Evolutionary conservation across 164 flowering plant species (phyloP), one percentile per base, ranked within the genome.

Genomic region (Kingdonia uniflora): DNA sequence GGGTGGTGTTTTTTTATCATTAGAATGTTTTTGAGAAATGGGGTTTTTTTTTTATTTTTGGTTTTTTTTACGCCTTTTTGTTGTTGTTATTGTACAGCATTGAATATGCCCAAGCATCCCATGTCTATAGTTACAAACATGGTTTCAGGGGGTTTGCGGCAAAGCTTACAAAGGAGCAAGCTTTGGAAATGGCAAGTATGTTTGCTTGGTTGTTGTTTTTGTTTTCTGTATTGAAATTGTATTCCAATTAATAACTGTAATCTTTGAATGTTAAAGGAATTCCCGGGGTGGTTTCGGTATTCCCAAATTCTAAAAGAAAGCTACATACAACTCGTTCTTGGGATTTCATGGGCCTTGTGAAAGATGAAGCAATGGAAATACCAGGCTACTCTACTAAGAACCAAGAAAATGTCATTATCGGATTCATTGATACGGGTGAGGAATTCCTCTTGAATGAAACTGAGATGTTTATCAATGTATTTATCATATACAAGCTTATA

Each of bases 241-340:
- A 21, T n/a, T n/a, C n/a, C n/a, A n/a, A n/a, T 0, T 25, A 21
- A 16, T 6, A 23, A 35, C 2, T 22, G 12, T 40, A 21, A 20
- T 5, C 2, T 22, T 29, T 1, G n/a, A n/a, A n/a, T 52, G 39
- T 23, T 4, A 23, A 76, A 85, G 95, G 67, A 60, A 80, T 80
- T 79, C 74, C 82, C 1, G 89, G 84, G n/a, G 95, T 85, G 35
- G 84, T 85, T 52, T 82, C 95, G 14, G 95, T 82, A 22, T 80
- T 85, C 56, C 85, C 80, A 15, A 85, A 82, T 60, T 47, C 20
- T 24, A 82, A 73, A 49, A 77, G 81, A 54, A 70, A 15, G 35
- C 61, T 85, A 14, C 90, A 86, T 61, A 86, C 95, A 0, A 86
- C 95, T 63, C 90, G 78, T 68, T 86, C 95, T 20, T 86, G 95